Evolutionary conservation across 805 yeast genomes (phyloP).

Genomic region (Lipomyces chichibuensis): DNA sequence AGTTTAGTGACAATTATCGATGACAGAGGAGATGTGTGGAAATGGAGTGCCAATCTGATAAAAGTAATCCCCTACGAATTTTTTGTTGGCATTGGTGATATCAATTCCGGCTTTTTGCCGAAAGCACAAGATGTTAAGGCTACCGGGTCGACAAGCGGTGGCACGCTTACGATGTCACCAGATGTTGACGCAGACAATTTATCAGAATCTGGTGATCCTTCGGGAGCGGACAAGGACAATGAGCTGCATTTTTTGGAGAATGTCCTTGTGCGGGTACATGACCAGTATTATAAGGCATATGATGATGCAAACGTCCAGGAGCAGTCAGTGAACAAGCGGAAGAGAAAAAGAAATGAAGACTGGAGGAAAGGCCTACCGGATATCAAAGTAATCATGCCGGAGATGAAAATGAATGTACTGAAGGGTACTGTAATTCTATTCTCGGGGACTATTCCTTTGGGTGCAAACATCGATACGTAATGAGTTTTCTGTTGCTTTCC

Average conservation of each 20-base stretch:
- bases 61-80: constrained; percentile 95
- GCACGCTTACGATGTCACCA: constrained; percentile 29
- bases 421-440: constrained; percentile 71
- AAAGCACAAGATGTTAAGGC: constrained; percentile 51
- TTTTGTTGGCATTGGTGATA: constrained; percentile 96
- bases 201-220: constrained; percentile 45
- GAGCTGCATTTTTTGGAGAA: constrained; percentile 68
- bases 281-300: constrained; percentile 60
- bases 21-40: constrained; percentile 99
- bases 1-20: constrained; percentile 96
- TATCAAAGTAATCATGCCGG: constrained; percentile 70
- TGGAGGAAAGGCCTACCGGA: constrained; percentile 52
- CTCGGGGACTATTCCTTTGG: constrained; percentile 90
- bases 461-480: constrained; percentile 59
- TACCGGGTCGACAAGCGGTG: constrained; percentile 15
- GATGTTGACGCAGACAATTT: constrained; percentile 1
- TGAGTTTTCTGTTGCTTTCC: constrained; percentile 1
- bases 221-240: constrained; percentile 76
- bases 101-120: constrained; percentile 89
- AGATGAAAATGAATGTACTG: constrained; percentile 70
- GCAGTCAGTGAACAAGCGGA: constrained; percentile 22
- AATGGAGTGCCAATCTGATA: constrained; percentile 88
- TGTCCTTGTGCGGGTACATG: constrained; percentile 67
- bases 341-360: constrained; percentile 25
- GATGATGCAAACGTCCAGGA: constrained; percentile 3